A percentile compares a stretch with the other conserved stretches of the same genome.
phyloP scores from a whole-genome alignment of 805 yeast genomes.

The Metahyphopichia silvanorum region DNA sequence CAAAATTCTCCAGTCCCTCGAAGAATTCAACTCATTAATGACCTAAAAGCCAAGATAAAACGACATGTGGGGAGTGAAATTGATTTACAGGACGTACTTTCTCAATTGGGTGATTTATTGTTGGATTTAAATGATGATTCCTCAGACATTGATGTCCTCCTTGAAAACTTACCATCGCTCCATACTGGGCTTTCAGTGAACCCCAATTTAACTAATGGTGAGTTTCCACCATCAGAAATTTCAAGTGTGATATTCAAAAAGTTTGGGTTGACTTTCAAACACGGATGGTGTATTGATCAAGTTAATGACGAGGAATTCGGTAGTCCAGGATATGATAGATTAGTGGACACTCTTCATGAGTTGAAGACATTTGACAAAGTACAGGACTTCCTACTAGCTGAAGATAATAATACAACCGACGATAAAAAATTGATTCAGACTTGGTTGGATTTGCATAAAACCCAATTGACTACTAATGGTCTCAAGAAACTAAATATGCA shows the following conservation, averaged over 20 bases:
- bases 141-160: slow-evolving; percentile 21
- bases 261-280: slow-evolving; percentile 62
- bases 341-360: slow-evolving; percentile 16
- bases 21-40: slow-evolving; percentile 9
- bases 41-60: slow-evolving; percentile 13
- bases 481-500: slow-evolving; percentile 41
- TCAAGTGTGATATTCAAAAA: slow-evolving; percentile 56
- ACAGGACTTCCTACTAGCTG: slow-evolving; percentile 49
- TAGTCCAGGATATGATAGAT: slow-evolving; percentile 8
- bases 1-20: slow-evolving; percentile 1
- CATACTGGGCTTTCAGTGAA: slow-evolving; percentile 72
- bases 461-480: slow-evolving; percentile 78
- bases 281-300: slow-evolving; percentile 75
- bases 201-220: slow-evolving; percentile 56
- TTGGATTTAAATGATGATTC: slow-evolving; percentile 30
- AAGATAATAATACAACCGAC: slow-evolving; percentile 9
- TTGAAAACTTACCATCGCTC: slow-evolving; percentile 58
- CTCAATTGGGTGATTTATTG: slow-evolving; percentile 47
- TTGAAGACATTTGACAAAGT: slow-evolving; percentile 48
- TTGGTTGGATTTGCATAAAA: slow-evolving; percentile 57
- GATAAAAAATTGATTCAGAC: slow-evolving; percentile 13
- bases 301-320: slow-evolving; percentile 6
- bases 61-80: slow-evolving; percentile 10
- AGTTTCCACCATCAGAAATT: slow-evolving; percentile 47
- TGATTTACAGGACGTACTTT: slow-evolving; percentile 38